These are phyloP conservation scores for Aureobasidium sp. DNA, from an alignment of 2,329 filamentous ascomycete species.

Conservation along the genomic window DNA sequence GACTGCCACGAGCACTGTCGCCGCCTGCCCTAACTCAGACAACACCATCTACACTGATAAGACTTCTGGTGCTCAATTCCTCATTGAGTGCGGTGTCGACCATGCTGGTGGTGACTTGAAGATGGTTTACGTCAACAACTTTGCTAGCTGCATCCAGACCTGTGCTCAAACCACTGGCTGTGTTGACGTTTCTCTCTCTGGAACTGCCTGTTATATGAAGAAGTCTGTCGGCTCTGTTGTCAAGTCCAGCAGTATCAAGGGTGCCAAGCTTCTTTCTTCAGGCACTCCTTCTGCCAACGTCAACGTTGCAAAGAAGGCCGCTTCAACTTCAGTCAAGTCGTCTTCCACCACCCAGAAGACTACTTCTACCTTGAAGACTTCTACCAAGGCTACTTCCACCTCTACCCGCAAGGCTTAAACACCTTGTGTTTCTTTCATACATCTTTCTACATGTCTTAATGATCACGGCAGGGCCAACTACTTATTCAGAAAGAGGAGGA, in stretches of 20 bases:
- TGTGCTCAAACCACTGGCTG: slow-evolving; percentile 25
- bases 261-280: slow-evolving; percentile 21
- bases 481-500: neutral
- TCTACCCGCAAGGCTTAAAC: slow-evolving; percentile 3
- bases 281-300: neutral
- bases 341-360: neutral
- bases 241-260: slow-evolving; percentile 20
- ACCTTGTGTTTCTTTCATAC: neutral
- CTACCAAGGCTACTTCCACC: neutral
- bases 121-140: slow-evolving; percentile 18
- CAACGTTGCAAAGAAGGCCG: neutral
- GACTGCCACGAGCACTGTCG: slow-evolving; percentile 15
- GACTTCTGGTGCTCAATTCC: slow-evolving; percentile 19
- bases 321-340: neutral
- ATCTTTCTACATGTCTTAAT: neutral
- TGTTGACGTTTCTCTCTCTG: slow-evolving; percentile 26
- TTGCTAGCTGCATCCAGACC: slow-evolving; percentile 24
- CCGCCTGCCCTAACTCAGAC: slow-evolving; percentile 19
- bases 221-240: slow-evolving; percentile 19
- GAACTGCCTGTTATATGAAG: slow-evolving; percentile 28
- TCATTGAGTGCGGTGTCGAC: slow-evolving; percentile 27
- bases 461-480: neutral
- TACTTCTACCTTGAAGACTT: neutral
- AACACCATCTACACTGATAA: slow-evolving; percentile 18
- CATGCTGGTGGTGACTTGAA: slow-evolving; percentile 24